phyloP scores from a whole-genome alignment of 768 basidiomycete genomes.

The Glaciozyma antarctica region DNA sequence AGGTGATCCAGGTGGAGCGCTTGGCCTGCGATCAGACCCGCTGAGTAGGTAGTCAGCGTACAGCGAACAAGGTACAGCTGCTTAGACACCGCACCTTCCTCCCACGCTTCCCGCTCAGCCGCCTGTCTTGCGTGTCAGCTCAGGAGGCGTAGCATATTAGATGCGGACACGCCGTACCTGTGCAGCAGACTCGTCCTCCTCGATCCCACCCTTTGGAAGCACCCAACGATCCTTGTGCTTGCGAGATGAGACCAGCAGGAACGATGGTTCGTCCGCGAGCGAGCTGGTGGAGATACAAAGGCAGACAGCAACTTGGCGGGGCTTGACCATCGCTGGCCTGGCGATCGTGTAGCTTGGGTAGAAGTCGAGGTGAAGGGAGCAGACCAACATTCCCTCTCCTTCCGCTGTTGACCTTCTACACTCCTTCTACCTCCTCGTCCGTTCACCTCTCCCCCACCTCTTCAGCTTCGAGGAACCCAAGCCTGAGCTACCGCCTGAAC shows the following conservation, averaged over 20 bases:
- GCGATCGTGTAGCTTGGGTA: background rate
- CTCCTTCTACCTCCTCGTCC: no score
- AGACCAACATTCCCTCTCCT: background rate
- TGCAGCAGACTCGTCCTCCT: conserved; percentile 12
- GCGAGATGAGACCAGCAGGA: conserved; percentile 12
- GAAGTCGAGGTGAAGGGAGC: background rate
- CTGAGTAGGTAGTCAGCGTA: background rate
- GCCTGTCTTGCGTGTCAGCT: background rate
- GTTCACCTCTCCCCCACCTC: no score
- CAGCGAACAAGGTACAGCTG: background rate
- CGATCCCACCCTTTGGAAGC: conserved; percentile 28
- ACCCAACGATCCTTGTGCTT: conserved; percentile 21
- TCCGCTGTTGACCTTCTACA: no score
- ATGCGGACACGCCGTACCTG: background rate
- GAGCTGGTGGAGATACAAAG: conserved; percentile 5
- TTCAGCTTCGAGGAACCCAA: no score
- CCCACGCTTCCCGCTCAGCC: conserved; percentile 20
- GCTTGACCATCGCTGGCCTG: background rate
- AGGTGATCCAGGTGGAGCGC: conserved; percentile 22
- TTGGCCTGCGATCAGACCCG: background rate
- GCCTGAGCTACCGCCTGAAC: background rate
- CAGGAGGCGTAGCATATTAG: background rate
- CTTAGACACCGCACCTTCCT: conserved; percentile 16
- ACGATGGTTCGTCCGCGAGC: background rate
- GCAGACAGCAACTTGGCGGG: conserved; percentile 20